Evolutionary conservation across 495 filamentous ascomycete species (phyloP).

Genomic region (Geoglossum glabrum): DNA sequence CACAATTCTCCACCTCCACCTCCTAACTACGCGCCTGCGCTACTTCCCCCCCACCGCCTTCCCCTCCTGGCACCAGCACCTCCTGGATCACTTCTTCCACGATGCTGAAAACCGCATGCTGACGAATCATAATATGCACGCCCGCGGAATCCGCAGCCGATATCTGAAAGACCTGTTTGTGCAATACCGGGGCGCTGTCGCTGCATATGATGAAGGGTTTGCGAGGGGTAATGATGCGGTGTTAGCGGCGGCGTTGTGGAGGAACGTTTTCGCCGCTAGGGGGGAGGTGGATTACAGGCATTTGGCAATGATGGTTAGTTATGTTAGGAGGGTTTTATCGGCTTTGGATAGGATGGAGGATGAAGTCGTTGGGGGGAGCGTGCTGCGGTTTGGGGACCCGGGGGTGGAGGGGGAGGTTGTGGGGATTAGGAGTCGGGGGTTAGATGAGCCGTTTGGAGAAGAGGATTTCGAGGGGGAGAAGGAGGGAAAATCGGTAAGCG

Average conservation of each 20-base stretch:
- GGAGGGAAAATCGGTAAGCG: neutral
- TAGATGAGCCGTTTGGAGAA: conserved; percentile 18
- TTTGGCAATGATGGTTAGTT: conserved; percentile 56
- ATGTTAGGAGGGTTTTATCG: conserved; percentile 48
- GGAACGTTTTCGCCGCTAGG: conserved; percentile 69
- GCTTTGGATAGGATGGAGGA: conserved; percentile 44
- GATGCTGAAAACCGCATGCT: conserved; percentile 77
- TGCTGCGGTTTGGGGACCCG: conserved; percentile 21
- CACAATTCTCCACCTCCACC: conserved; percentile 88
- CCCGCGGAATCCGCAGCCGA: conserved; percentile 46
- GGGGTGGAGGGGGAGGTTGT: conserved; percentile 17
- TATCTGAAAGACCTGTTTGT: conserved; percentile 85
- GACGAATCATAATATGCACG: conserved; percentile 42
- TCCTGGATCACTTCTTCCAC: conserved; percentile 86
- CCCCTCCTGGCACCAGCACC: conserved; percentile 48
- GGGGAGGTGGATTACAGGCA: conserved; percentile 48
- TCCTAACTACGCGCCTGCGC: conserved; percentile 71
- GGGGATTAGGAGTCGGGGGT: conserved; percentile 21
- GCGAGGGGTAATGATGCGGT: conserved; percentile 58
- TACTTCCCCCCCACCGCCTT: conserved; percentile 41
- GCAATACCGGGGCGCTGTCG: conserved; percentile 71
- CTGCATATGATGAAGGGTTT: conserved; percentile 75
- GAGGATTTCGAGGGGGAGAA: conserved; percentile 3
- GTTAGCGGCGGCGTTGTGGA: conserved; percentile 74
- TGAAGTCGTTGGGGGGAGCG: conserved; percentile 22